Evolutionary conservation across 495 filamentous ascomycete species (phyloP), one percentile per base, ranked within the genome.

Genomic region (Pyronema domesticum): DNA sequence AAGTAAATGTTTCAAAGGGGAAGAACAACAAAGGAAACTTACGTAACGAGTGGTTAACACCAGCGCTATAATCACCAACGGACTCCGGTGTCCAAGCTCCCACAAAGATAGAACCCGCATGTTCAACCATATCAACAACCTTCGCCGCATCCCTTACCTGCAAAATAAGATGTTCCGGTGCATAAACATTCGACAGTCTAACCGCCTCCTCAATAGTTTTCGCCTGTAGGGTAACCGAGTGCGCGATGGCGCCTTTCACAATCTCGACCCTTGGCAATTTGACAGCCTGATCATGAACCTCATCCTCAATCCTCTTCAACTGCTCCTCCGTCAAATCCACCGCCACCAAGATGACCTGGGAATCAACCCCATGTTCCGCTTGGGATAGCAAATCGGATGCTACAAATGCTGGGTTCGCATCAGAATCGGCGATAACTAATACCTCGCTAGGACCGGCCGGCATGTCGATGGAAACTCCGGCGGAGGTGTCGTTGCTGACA

Each of bases 1-100:
- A n/a, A n/a, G n/a, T n/a, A n/a, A n/a, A n/a, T n/a, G n/a, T n/a
- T n/a, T n/a, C n/a, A n/a, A n/a, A n/a, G n/a, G n/a, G n/a, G n/a
- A n/a, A n/a, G n/a, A n/a, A 30, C 23, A 30, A 42, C 33, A 37
- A 2, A 45, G 19, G 1, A 48, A 55, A 82, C 85, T 77, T 80
- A 95, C 88, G 91, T 59, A 98, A 70, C 37, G 85, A 89, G 70
- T 98, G 91, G 69, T 98, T 98, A 8, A 95, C 89, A 60, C 91
- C 91, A 15, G 93, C 91, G 49, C 86, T 94, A 70, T 98, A 98
- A 67, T 98, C 91, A 18, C 91, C 91, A 13, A 98, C 91, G 60
- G 82, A 88, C 70, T 98, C 91, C 0, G 91, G 91, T 1, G 91
- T 95, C 91, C 91, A 98, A 52, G 80, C 74, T 3, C 91, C 91